These are phyloP conservation scores for Cordyceps militaris DNA, from an alignment of 2,329 filamentous ascomycete species.

Conservation along the genomic window DNA sequence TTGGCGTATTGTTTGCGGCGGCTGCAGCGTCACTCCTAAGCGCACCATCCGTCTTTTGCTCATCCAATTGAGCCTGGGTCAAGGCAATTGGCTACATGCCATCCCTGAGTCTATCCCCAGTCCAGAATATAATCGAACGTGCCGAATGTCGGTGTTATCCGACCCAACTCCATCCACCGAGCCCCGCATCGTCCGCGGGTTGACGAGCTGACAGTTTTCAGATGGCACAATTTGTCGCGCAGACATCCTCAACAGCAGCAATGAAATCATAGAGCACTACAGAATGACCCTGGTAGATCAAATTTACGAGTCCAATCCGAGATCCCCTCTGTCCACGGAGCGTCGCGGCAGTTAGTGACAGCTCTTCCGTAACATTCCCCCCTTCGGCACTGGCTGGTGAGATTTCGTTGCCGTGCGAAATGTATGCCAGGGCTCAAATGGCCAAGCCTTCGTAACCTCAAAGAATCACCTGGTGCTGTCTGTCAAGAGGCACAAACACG, in stretches of 20 bases:
- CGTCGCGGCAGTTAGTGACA: not conserved
- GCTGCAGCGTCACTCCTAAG: not conserved
- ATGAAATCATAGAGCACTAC: conserved; percentile 12
- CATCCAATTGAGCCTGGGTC: not conserved
- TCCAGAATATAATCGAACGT: conserved; percentile 2
- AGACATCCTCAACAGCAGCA: not conserved
- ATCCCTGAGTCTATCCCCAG: not conserved
- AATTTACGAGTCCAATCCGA: conserved; percentile 10
- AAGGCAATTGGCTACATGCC: not conserved
- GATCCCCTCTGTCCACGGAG: not conserved
- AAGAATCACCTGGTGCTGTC: not conserved
- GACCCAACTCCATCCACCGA: not conserved
- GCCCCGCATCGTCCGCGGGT: not conserved
- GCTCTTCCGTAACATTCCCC: not conserved
- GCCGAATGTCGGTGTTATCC: not conserved
- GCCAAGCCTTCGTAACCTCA: not conserved
- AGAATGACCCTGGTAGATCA: conserved; percentile 11
- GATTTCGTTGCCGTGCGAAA: not conserved
- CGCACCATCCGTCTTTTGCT: not conserved
- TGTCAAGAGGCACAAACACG: not conserved
- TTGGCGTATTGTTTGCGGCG: not conserved
- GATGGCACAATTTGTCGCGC: not conserved
- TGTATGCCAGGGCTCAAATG: not conserved
- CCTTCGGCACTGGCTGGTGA: not conserved
- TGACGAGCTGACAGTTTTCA: not conserved